phyloP scores from a whole-genome alignment of 2,329 filamentous ascomycete species.

The Penicillium sp. region DNA sequence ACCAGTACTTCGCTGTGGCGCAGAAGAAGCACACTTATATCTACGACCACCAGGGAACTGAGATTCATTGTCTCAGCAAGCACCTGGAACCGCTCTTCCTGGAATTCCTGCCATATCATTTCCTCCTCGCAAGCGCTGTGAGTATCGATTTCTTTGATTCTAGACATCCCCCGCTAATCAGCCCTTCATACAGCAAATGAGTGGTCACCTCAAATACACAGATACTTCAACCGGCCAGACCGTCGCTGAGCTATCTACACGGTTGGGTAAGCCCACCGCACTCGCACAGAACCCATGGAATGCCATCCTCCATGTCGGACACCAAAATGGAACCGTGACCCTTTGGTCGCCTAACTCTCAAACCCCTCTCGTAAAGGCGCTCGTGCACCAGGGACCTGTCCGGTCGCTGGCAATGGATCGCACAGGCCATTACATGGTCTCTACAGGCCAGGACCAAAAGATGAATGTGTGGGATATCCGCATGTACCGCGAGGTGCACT shows the following conservation, averaged over 20 bases:
- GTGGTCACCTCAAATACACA: slow-evolving; percentile 87
- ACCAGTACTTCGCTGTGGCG: slow-evolving; percentile 87
- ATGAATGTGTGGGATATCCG: slow-evolving; percentile 97
- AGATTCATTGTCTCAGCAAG: slow-evolving; percentile 86
- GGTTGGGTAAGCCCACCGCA: slow-evolving; percentile 77
- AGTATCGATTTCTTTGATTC: slow-evolving; percentile 35
- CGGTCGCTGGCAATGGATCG: slow-evolving; percentile 80
- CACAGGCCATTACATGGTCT: slow-evolving; percentile 93
- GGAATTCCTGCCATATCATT: slow-evolving; percentile 96
- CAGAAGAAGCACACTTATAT: slow-evolving; percentile 98
- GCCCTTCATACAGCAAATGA: slow-evolving; percentile 57
- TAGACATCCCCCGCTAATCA: neutral
- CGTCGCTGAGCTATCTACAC: slow-evolving; percentile 80
- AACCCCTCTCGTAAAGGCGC: slow-evolving; percentile 83
- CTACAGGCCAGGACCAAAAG: slow-evolving; percentile 80
- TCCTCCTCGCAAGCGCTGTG: slow-evolving; percentile 81
- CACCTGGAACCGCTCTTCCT: slow-evolving; percentile 89
- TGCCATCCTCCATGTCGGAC: slow-evolving; percentile 85
- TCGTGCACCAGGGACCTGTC: slow-evolving; percentile 86
- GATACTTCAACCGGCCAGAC: slow-evolving; percentile 91
- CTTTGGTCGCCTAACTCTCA: slow-evolving; percentile 92
- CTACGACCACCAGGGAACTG: slow-evolving; percentile 86
- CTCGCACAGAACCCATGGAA: slow-evolving; percentile 89
- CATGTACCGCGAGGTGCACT: slow-evolving; percentile 89
- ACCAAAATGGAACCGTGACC: slow-evolving; percentile 92